Base-by-base conservation (phyloP, 768 basidiomycete species). In the Kwoniella newhampshirensis region DNA sequence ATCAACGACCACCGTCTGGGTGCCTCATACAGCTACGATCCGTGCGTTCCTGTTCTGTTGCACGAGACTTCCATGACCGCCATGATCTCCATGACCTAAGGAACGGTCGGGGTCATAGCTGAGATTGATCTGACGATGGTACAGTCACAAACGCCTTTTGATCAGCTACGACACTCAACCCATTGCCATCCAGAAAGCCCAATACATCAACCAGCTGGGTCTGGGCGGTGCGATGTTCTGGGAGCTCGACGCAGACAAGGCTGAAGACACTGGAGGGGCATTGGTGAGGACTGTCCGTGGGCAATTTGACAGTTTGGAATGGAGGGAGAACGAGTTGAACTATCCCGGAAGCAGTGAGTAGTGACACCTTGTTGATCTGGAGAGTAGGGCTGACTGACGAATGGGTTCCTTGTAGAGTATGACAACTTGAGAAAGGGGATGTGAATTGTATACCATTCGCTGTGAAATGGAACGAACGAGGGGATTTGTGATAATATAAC, bases 181-280 rank as follows among this genome's bases (percentile, higher is more conserved):
- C 62, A 84, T 89, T 64, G 83, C 61, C 12, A 42, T 37, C 1
- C 67, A 66, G 64, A 91, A 91, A 76, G 82, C 84, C 2, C 80
- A 85, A 56, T 97, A 87, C 79, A 91, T 98, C 70, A 80, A 79
- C 66, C 81, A 82, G 32, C 83, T 87, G 70, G 83, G 84, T 0
- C 78, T 98, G 3, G 89, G 88, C 5, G 96, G 96, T 0, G 88
- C 87, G 53, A 99, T 99, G 96, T 81, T 69, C 87, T 80, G 78
- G 79, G 75, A 77, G 58, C 80, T 94, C 39, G 87, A 86, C 64
- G 91, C 89, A 2, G 94, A 97, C 78, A 90, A 91, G 74, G 84
- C 84, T 1, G 78, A 78, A 4, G 65, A 74, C 27, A 82, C 87
- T 49, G 84, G 87, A 36, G 87, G 83, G 13, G 65, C 57, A 66